Conservation (phyloP, 306 rosid species). For the Quercus robur region DNA sequence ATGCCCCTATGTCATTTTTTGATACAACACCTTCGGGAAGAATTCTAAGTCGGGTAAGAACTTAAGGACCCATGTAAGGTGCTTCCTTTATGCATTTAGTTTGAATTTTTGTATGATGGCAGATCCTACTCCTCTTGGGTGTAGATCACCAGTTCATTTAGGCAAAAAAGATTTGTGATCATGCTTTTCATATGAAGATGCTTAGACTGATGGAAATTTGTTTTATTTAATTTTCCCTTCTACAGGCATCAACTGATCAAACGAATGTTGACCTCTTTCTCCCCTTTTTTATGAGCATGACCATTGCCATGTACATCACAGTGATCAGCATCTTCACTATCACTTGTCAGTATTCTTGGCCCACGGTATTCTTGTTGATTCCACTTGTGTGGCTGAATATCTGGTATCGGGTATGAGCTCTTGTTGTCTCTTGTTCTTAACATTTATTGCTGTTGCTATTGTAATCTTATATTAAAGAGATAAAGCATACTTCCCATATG, state of each 20-base stretch:
- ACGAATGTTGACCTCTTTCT: slow-evolving; percentile 69
- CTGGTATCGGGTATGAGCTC: slow-evolving; percentile 88
- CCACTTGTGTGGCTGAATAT: slow-evolving; percentile 86
- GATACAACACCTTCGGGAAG: slow-evolving; percentile 99
- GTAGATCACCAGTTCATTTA: background rate
- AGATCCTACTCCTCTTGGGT: background rate
- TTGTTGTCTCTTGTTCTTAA: background rate
- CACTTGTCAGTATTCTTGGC: slow-evolving; percentile 88
- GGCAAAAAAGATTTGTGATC: background rate
- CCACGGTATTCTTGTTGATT: slow-evolving; percentile 77
- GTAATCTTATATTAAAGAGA: background rate
- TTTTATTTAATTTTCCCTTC: slow-evolving; percentile 9
- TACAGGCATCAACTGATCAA: slow-evolving; percentile 93
- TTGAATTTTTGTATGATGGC: background rate
- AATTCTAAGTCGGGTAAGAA: slow-evolving; percentile 85
- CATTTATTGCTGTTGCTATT: background rate
- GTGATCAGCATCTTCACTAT: slow-evolving; percentile 65
- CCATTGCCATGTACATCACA: slow-evolving; percentile 65
- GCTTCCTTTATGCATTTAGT: background rate
- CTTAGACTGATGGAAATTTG: background rate
- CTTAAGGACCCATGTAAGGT: background rate
- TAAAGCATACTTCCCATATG: background rate
- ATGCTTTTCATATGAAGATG: background rate
- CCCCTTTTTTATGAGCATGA: slow-evolving; percentile 58
- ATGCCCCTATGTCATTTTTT: slow-evolving; percentile 96